phyloP scores from a whole-genome alignment of 306 rosid species.

The Trifolium pratense region DNA sequence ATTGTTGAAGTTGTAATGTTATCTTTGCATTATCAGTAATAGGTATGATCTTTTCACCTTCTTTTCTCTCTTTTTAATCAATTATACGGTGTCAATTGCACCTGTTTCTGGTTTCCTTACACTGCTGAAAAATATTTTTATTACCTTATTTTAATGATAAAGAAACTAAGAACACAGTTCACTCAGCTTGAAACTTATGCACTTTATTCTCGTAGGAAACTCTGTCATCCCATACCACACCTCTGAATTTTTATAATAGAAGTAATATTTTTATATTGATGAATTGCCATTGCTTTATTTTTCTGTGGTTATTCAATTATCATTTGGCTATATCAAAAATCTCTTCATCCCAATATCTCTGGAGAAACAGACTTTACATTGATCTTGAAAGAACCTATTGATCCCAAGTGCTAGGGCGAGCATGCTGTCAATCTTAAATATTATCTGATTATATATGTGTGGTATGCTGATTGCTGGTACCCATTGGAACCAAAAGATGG shows the following conservation, averaged over 20 bases:
- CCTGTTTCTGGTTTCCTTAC: conserved; percentile 12
- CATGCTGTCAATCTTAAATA: neutral
- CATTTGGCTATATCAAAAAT: neutral
- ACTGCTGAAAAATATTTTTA: neutral
- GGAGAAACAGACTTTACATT: neutral
- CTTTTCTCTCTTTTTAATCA: neutral
- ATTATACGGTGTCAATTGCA: conserved; percentile 14
- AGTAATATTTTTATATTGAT: conserved; percentile 3
- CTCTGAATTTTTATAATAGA: conserved; percentile 22
- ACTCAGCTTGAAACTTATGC: neutral
- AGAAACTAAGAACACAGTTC: neutral
- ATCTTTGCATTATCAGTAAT: conserved; percentile 16
- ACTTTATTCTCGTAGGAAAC: neutral
- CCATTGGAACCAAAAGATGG: too few relatives aligned
- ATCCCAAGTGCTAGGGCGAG: too few relatives aligned
- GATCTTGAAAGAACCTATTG: neutral
- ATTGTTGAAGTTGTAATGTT: conserved; percentile 21
- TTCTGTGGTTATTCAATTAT: conserved; percentile 7
- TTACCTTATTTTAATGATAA: neutral
- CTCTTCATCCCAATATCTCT: too few relatives aligned
- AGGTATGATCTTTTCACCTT: neutral
- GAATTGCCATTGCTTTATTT: conserved; percentile 3
- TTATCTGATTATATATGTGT: too few relatives aligned
- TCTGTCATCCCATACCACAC: neutral
- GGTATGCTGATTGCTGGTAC: too few relatives aligned